Percentiles rank a stretch among this genome's conserved stretches.
These are phyloP conservation scores for Puya raimondii DNA, from an alignment of 176 grass and related monocot genomes.

Conservation along the genomic window DNA sequence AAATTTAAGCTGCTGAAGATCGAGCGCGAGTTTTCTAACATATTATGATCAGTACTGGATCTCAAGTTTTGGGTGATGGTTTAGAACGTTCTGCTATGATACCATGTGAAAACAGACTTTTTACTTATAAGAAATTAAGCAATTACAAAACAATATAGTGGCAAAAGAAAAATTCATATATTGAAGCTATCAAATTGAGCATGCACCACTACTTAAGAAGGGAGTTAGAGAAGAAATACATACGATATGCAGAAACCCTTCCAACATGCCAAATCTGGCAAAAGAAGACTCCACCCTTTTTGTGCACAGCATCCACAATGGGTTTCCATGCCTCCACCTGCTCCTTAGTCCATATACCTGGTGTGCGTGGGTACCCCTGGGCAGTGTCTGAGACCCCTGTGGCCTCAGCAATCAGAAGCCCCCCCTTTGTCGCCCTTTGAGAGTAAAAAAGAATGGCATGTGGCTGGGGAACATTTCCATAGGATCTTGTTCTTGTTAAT, in stretches of 20 bases:
- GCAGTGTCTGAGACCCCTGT: conserved; percentile 61
- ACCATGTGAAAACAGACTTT: no score
- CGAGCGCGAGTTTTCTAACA: no score
- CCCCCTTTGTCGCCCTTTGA: conserved; percentile 39
- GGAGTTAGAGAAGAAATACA: conserved; percentile 20
- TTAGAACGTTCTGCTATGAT: no score
- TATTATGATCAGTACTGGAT: no score
- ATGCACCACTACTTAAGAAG: no score
- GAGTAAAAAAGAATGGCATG: conserved; percentile 47
- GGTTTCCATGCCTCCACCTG: conserved; percentile 77
- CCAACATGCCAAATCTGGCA: no score
- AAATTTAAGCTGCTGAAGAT: no score
- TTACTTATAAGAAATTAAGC: no score
- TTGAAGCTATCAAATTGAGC: conserved; percentile 24
- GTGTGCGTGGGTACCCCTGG: conserved; percentile 54
- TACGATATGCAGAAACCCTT: conserved; percentile 41
- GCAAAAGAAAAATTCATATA: no score
- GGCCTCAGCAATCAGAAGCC: conserved; percentile 46
- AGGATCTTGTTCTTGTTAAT: conserved; percentile 46
- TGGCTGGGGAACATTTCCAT: conserved; percentile 32
- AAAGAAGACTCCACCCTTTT: conserved; percentile 18
- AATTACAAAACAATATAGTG: no score
- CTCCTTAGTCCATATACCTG: conserved; percentile 61
- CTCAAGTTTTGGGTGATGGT: no score
- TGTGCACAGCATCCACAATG: conserved; percentile 45